Percentiles rank a stretch among this genome's conserved stretches.
These are phyloP conservation scores for Trypanosoma platydactyli DNA, from an alignment of 208 protist species.

Conservation along the genomic window DNA sequence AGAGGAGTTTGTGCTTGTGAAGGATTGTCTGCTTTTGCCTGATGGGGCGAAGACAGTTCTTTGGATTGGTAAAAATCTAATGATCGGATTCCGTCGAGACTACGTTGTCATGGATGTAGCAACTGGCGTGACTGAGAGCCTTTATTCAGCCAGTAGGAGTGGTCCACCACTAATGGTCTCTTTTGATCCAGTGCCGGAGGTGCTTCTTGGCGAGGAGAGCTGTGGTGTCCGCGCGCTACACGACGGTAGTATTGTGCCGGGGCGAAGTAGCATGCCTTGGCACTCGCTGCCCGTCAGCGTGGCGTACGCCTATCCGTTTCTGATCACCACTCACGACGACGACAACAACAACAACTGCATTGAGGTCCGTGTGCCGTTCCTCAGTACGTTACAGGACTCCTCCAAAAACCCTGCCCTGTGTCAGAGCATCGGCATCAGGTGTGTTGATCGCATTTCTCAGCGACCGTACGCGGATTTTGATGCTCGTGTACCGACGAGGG, in stretches of 20 bases:
- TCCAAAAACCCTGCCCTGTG: conserved; percentile 18
- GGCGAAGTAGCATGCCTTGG: conserved; percentile 30
- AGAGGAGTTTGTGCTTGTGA: conserved; percentile 22
- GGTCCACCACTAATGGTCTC: conserved; percentile 46
- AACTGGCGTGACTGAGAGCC: conserved; percentile 19
- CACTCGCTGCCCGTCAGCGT: conserved; percentile 14
- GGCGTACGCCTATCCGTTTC: conserved; percentile 58
- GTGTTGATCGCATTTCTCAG: conserved; percentile 36
- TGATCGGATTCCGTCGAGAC: conserved; percentile 51
- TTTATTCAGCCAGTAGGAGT: conserved; percentile 19
- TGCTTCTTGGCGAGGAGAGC: conserved; percentile 48
- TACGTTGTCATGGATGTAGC: conserved; percentile 32
- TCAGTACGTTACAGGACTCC: conserved; percentile 31
- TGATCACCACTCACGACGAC: conserved; percentile 40
- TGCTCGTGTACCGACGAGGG: conserved; percentile 31
- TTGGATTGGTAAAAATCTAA: conserved; percentile 56
- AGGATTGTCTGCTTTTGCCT: conserved; percentile 41
- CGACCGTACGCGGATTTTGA: conserved; percentile 57
- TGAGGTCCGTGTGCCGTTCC: conserved; percentile 65
- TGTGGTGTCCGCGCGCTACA: conserved; percentile 44
- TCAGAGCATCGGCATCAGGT: conserved; percentile 23
- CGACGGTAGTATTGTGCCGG: conserved; percentile 61
- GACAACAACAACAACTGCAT: conserved; percentile 18
- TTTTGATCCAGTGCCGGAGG: conserved; percentile 64
- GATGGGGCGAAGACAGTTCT: conserved; percentile 46